Base-by-base conservation (phyloP, 257 asterid species). In the Capsicum pubescens region DNA sequence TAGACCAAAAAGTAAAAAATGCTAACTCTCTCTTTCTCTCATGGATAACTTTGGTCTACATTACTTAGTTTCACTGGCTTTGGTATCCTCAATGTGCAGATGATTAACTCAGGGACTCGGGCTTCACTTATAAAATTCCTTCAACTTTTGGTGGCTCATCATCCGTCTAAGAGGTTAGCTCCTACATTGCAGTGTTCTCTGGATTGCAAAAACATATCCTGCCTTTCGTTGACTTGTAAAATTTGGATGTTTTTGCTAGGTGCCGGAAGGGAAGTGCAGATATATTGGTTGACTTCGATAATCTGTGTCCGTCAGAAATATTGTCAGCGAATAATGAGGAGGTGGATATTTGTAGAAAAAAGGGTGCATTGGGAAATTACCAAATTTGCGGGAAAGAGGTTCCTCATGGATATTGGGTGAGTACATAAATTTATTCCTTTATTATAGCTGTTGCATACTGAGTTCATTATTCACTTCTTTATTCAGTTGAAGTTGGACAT, bases 351-450 rank as follows among this genome's bases (percentile, higher is more conserved):
- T 88, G 72, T 88, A 87, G 83, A 32, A 87, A 85, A 84, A 88
- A 89, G 64, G 93, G 84, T 12, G 84, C 81, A 82, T 85, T 88
- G 58, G 87, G 86, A 83, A 89, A 87, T 88, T 91, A 86, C 87
- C 89, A 90, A 79, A 97, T 97, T 85, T 97, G 99, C 83, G 98
- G 99, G 71, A 87, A 93, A 86, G 98, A 93, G 85, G 90, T 95
- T 83, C 99, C 99, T 72, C 97, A 96, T 82, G 98, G 99, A 86
- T 93, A 93, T 87, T 97, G 99, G 99, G 99, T 97, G 90, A 72
- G 96, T 14, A 77, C 82, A 77, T 54, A 54, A 77, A 32, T 32
- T 14, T 72, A 10, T 46, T 72, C 42, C 80, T 46, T 77, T 77
- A 14, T 8, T 77, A 39, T 77, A 54, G 15, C 19, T 77, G 64